Evolutionary conservation across 352 stramenopile species (phyloP).

Genomic region (Aphanomyces astaci): DNA sequence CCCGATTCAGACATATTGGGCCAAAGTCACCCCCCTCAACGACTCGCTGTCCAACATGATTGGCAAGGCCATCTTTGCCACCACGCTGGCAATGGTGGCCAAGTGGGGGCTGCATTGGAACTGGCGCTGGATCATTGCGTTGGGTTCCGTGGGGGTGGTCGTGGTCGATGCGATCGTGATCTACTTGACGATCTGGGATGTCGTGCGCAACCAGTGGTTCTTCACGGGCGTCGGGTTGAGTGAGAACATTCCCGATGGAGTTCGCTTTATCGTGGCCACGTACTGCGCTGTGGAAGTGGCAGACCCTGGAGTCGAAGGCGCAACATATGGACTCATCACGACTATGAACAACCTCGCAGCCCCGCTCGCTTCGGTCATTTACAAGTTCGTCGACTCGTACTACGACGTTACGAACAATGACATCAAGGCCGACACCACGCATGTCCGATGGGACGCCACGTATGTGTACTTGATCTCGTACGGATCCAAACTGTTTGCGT

Average conservation of each 20-base stretch:
- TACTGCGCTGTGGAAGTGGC: constrained; percentile 26
- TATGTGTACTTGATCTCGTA: constrained; percentile 49
- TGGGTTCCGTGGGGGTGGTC: background rate
- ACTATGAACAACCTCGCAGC: constrained; percentile 40
- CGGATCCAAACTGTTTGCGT: constrained; percentile 36
- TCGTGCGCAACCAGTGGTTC: constrained; percentile 23
- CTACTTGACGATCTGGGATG: constrained; percentile 20
- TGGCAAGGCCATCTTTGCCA: constrained; percentile 6
- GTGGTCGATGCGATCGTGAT: constrained; percentile 13
- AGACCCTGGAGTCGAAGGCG: constrained; percentile 34
- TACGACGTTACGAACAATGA: constrained; percentile 45
- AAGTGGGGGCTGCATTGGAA: constrained; percentile 21
- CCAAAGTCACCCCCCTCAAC: constrained; percentile 20
- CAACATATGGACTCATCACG: constrained; percentile 39
- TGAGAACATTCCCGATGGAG: constrained; percentile 8
- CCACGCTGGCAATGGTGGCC: background rate
- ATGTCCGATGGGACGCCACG: constrained; percentile 39
- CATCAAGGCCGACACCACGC: constrained; percentile 39
- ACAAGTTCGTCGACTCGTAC: constrained; percentile 50
- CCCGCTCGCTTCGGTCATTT: constrained; percentile 38
- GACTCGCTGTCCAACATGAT: background rate
- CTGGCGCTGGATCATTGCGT: constrained; percentile 16
- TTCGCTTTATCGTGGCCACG: constrained; percentile 19
- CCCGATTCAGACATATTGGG: constrained; percentile 12
- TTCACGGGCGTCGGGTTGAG: constrained; percentile 18